Conservation (phyloP, 331 rosid species). For the Pyrus hybrid region DNA sequence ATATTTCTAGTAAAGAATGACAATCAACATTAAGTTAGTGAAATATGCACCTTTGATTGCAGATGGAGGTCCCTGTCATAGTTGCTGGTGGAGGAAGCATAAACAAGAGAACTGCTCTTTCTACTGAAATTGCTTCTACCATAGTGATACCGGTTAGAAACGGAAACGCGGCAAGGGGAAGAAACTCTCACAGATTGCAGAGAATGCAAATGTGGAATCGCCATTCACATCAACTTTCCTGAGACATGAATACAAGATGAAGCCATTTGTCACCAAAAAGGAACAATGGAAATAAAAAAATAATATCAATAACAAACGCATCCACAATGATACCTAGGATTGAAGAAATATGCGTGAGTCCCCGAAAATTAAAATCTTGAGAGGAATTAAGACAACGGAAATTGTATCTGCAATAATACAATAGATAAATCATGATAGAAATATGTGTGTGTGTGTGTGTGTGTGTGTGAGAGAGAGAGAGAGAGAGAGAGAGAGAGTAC, state of each 20-base stretch:
- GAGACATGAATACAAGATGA: neutral
- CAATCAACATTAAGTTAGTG: neutral
- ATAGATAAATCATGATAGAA: neutral
- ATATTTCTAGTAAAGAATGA: neutral
- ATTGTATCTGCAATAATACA: neutral
- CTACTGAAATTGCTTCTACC: neutral
- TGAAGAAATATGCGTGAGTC: neutral
- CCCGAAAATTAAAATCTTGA: neutral
- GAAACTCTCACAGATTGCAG: conserved; percentile 16
- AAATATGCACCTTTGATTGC: neutral
- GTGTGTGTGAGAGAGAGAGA: neutral
- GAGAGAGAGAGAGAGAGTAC: neutral
- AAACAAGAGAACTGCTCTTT: conserved; percentile 14
- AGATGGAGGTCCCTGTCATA: neutral
- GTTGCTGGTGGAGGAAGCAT: conserved; percentile 15
- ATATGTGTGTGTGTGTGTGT: neutral
- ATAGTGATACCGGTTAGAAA: neutral
- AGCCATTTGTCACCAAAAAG: neutral
- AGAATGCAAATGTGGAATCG: conserved; percentile 12
- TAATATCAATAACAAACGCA: neutral
- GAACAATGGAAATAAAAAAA: neutral
- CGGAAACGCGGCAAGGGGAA: neutral
- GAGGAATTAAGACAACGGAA: neutral
- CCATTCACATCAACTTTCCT: conserved; percentile 12
- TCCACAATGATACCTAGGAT: neutral